Evolutionary conservation across 108 stramenopile species (phyloP).

Genomic region (Epithemia pelagica): DNA sequence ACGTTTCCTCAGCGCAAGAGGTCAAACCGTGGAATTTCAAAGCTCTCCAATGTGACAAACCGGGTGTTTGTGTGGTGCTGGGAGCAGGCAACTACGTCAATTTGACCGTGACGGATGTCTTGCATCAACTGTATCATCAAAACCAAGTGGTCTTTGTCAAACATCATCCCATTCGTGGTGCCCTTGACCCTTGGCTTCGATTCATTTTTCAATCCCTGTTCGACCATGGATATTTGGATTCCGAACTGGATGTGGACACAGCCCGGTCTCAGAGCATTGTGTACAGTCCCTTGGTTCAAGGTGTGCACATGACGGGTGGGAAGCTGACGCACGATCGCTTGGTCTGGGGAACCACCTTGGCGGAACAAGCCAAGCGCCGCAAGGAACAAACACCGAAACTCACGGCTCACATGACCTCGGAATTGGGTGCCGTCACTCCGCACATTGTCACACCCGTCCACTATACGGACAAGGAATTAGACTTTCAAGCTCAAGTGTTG

Average conservation of each 20-base stretch:
- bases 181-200: constrained; percentile 1
- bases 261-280: neutral
- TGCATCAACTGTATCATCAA: constrained; percentile 19
- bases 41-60: neutral
- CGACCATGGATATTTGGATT: constrained; percentile 14
- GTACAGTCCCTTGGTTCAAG: constrained; percentile 6
- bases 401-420: constrained; percentile 18
- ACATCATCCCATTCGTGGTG: constrained; percentile 28
- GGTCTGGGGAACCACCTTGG: constrained; percentile 18
- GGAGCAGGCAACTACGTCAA: constrained; percentile 30
- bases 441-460: constrained; percentile 27
- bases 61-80: constrained; percentile 18
- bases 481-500: constrained; percentile 10
- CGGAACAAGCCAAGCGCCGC: constrained; percentile 17
- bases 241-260: neutral
- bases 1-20: neutral
- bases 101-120: constrained; percentile 18
- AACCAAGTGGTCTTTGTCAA: constrained; percentile 19
- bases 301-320: constrained; percentile 30
- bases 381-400: constrained; percentile 12
- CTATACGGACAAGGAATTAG: constrained; percentile 16
- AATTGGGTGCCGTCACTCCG: constrained; percentile 34
- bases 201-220: constrained; percentile 21
- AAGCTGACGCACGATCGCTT: constrained; percentile 25
- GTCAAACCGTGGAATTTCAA: neutral